A percentile compares a stretch with the other conserved stretches of the same genome.
Conservation (phyloP, 1,284 basidiomycete genomes). For the Pseudozyma flocculosa region DNA sequence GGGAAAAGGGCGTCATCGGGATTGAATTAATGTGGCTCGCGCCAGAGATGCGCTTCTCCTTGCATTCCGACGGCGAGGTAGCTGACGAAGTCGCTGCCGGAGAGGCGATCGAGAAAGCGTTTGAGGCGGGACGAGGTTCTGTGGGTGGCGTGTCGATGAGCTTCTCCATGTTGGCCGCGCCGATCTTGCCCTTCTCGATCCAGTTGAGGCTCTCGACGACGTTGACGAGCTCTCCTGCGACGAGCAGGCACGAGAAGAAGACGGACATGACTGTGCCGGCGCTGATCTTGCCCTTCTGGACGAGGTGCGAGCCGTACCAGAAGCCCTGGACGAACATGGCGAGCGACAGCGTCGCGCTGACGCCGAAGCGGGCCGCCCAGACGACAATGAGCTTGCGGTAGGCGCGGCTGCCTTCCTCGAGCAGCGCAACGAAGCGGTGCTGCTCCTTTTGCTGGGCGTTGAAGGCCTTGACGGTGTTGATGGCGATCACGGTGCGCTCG, state of each 20-base stretch:
- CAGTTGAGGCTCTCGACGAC: slow-evolving; percentile 76
- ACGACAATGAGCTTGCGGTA: slow-evolving; percentile 65
- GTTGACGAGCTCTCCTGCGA: slow-evolving; percentile 80
- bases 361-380: slow-evolving; percentile 73
- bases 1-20: slow-evolving; percentile 4
- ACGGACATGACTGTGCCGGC: slow-evolving; percentile 86
- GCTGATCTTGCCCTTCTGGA: slow-evolving; percentile 69
- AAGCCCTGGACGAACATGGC: slow-evolving; percentile 95
- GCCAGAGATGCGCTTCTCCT: neutral
- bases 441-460: slow-evolving; percentile 75
- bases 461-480: slow-evolving; percentile 92
- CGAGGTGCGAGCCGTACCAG: slow-evolving; percentile 89
- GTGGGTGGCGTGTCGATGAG: slow-evolving; percentile 62
- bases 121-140: no score
- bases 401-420: slow-evolving; percentile 62
- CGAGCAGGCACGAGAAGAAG: slow-evolving; percentile 93
- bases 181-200: slow-evolving; percentile 81
- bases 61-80: no score
- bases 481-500: slow-evolving; percentile 74
- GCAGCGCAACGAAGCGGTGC: slow-evolving; percentile 62
- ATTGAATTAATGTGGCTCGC: slow-evolving; percentile 1
- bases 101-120: no score
- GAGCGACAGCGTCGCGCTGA: slow-evolving; percentile 72
- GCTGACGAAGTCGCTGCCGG: no score
- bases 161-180: slow-evolving; percentile 72